A percentile compares a stretch with the other conserved stretches of the same genome.
Evolutionary conservation across 805 yeast species (phyloP).

Genomic region (Monosporozyma yasuniensis): DNA sequence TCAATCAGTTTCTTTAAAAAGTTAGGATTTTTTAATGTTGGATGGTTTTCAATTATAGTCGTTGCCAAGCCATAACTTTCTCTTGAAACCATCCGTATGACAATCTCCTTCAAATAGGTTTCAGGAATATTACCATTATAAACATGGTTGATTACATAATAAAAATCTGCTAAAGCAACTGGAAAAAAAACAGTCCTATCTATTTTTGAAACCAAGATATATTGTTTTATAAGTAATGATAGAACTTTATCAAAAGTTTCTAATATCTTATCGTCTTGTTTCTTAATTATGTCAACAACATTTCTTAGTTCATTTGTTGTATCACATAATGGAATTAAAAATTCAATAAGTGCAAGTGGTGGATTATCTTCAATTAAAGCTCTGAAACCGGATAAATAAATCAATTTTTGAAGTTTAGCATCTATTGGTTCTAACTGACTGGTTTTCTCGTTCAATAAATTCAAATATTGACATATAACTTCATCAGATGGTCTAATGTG

Average conservation of each 20-base stretch:
- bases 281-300: slow-evolving; percentile 7
- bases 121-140: background rate
- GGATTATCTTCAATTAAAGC: slow-evolving; percentile 13
- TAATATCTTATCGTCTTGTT: background rate
- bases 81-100: background rate
- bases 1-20: background rate
- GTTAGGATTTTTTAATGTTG: background rate
- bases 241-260: background rate
- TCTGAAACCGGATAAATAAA: slow-evolving; percentile 16
- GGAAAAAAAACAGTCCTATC: background rate
- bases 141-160: background rate
- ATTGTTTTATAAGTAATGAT: background rate
- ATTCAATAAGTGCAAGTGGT: slow-evolving; percentile 9
- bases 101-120: background rate
- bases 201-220: background rate
- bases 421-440: slow-evolving; percentile 4
- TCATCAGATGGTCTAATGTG: slow-evolving; percentile 11
- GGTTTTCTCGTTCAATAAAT: background rate
- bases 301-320: slow-evolving; percentile 16
- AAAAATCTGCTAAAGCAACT: background rate
- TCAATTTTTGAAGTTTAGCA: slow-evolving; percentile 5
- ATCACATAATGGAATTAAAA: slow-evolving; percentile 17
- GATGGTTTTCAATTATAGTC: background rate
- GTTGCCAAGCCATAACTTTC: slow-evolving; percentile 3
- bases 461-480: slow-evolving; percentile 8